Evolutionary conservation across 768 basidiomycete genomes (phyloP), one percentile per base, ranked within the genome.

Genomic region (Tylopilus sp.): DNA sequence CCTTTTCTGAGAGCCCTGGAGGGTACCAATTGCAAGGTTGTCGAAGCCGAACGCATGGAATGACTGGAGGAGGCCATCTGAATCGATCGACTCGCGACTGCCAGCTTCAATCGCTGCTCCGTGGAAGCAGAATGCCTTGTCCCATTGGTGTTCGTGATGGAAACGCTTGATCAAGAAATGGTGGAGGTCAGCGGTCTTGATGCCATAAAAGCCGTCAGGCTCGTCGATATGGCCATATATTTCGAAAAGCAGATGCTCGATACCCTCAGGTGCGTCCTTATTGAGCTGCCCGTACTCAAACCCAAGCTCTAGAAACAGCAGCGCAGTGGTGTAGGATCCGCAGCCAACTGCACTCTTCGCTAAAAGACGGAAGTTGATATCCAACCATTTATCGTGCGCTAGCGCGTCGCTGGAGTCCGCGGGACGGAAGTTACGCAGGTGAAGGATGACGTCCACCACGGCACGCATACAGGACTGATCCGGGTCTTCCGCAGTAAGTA

Each of bases 171-270:
- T 75, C 31, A 99, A 77, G 50, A 94, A 88, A 40, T 80, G 78
- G 22, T 82, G 79, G n/a, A 90, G 78, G 62, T 98, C 83, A 28
- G 77, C 69, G 7, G 87, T 83, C 55, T 85, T 78, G 52, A 98
- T 93, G 6, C 93, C 93, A 68, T 99, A 99, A 67, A 99, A 99
- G 2, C 97, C 94, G 60, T 99, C 97, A 0, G 95, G 95, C 66
- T 99, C 97, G 62, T 97, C 95, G 53, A 99, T 93, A 59, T 93
- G 88, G 48, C 85, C 83, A 63, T 98, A 99, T 44, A 98, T 92
- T 44, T 88, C 86, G 71, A 93, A 98, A 20, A 98, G 72, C 22
- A 95, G 75, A 51, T 87, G 74, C 57, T 92, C 89, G 1, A 76
- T 71, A 15, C 70, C 67, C 10, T 56, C 55, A 3, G 60, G 53